Base-by-base conservation (phyloP, 2,329 filamentous ascomycete genomes). In the Penicillium sp. region DNA sequence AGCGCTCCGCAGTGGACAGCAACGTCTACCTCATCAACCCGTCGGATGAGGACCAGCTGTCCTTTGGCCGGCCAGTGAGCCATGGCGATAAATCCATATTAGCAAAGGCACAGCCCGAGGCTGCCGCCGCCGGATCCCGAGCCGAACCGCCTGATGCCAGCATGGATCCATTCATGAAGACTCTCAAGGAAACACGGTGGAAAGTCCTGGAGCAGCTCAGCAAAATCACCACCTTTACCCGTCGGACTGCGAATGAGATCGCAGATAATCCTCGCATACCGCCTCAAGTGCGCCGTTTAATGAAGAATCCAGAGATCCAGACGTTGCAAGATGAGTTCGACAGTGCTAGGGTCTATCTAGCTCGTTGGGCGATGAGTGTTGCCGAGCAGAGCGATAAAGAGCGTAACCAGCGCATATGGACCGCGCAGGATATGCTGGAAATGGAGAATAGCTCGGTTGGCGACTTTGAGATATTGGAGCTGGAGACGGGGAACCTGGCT, bases 281-380 rank as follows among this genome's bases (percentile, higher is more conserved):
- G 7, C 92, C 92, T 0, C 93, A 97, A 72, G 85, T 99, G 32
- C 84, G 88, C 67, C 84, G 90, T 49, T 74, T 99, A 65, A 85
- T 99, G 73, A 87, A 86, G 69, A 97, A 95, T 62, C 92, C 92
- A 0, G 92, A 99, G 69, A 92, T 99, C 0, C 92, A 97, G 77
- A 97, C 90, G 0, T 74, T 99, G 22, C 92, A 97, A 70, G 92
- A 97, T 58, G 95, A 99, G 70, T 99, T 97, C 66, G 95, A 99
- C 78, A 96, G 92, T 67, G 94, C 95, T 4, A 85, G 94, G 61
- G 82, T 99, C 57, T 99, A 99, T 70, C 81, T 99, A 38, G 94
- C 94, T 22, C 83, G 94, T 61, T 99, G 94, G 94, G 94, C 94
- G 2, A 97, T 99, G 94, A 92, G 92, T 8, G 96, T 99, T 61